Evolutionary conservation across 169 alveolate genomes (phyloP).

Genomic region (Plasmodium berghei): DNA sequence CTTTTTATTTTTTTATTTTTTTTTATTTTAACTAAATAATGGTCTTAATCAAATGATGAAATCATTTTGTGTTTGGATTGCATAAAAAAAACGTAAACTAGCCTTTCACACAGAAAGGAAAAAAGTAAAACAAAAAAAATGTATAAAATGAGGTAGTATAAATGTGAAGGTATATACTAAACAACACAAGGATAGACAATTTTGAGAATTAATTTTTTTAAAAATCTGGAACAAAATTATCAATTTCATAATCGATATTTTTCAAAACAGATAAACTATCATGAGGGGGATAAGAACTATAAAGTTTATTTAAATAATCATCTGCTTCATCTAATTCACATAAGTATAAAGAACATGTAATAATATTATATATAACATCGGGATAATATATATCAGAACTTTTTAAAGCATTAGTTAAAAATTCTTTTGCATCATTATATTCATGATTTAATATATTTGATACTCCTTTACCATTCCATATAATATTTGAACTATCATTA

Average conservation of each 20-base stretch:
- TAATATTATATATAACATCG: conserved; percentile 36
- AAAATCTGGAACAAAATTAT: conserved; percentile 55
- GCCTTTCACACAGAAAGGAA: too few species aligned
- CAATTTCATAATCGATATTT: conserved; percentile 51
- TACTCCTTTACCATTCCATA: conserved; percentile 62
- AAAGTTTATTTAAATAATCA: conserved; percentile 46
- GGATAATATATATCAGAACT: conserved; percentile 19
- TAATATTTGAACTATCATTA: conserved; percentile 48
- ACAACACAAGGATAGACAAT: too few species aligned
- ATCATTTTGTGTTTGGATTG: too few species aligned
- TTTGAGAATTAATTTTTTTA: not conserved
- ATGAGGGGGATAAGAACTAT: conserved; percentile 36
- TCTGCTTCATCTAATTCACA: conserved; percentile 62
- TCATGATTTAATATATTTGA: conserved; percentile 50
- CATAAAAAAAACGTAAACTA: too few species aligned
- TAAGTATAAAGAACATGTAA: conserved; percentile 66
- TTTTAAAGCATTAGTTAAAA: conserved; percentile 24
- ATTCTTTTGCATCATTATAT: conserved; percentile 68
- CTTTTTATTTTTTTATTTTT: too few species aligned
- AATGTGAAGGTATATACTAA: too few species aligned
- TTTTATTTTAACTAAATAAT: too few species aligned
- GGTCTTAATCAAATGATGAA: too few species aligned
- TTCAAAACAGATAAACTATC: conserved; percentile 52
- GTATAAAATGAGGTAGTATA: too few species aligned
- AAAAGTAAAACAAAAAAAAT: too few species aligned